Evolutionary conservation across 768 basidiomycete genomes (phyloP).

Genomic region (Tremella yokohamensis): DNA sequence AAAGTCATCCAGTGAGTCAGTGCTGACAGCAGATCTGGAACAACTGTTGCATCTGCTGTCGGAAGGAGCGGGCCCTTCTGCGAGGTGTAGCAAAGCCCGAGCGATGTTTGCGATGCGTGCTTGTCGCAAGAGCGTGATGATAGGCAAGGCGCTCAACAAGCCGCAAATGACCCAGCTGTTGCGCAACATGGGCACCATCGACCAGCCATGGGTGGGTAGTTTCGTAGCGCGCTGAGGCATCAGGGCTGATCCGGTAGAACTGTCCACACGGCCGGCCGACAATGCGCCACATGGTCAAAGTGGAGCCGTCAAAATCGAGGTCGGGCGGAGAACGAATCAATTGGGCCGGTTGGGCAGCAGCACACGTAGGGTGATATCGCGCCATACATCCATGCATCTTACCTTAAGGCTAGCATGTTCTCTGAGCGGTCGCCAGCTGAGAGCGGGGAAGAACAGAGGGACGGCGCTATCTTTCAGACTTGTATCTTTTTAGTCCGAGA

Average conservation of each 20-base stretch:
- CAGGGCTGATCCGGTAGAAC: constrained; percentile 41
- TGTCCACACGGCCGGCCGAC: constrained; percentile 54
- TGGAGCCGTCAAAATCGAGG: constrained; percentile 23
- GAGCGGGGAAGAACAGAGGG: neutral
- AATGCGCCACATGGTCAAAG: constrained; percentile 51
- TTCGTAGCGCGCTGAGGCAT: neutral
- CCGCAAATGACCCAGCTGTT: constrained; percentile 64
- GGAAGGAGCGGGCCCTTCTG: constrained; percentile 61
- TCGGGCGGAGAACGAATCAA: constrained; percentile 21
- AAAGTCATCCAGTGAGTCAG: neutral
- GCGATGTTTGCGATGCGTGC: constrained; percentile 96
- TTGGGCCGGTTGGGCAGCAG: constrained; percentile 21
- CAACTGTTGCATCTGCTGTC: constrained; percentile 83
- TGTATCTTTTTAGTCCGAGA: neutral
- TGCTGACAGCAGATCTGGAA: constrained; percentile 54
- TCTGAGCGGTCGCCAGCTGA: neutral
- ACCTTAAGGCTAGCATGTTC: neutral
- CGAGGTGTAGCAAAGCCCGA: constrained; percentile 86
- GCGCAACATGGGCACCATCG: constrained; percentile 53
- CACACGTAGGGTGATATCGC: neutral
- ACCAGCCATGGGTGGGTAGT: constrained; percentile 54
- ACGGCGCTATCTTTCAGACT: neutral
- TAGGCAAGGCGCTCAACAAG: constrained; percentile 75
- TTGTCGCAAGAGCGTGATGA: constrained; percentile 93
- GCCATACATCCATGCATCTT: neutral